phyloP scores from a whole-genome alignment of 306 rosid species.

The Casuarina equisetifolia region DNA sequence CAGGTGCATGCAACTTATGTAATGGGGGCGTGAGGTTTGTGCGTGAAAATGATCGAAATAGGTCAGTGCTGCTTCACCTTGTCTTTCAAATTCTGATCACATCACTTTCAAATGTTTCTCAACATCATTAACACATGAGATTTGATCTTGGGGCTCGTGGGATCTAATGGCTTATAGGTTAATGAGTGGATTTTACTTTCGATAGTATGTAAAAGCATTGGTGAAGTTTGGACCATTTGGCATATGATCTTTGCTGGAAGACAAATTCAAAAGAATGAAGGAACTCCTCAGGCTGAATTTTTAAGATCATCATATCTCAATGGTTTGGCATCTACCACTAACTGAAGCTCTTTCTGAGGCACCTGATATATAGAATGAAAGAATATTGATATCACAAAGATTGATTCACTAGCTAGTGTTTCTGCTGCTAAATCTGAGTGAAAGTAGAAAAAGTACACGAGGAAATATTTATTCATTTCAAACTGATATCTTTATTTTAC shows the following conservation, averaged over 20 bases:
- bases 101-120: background rate
- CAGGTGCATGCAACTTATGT: slow-evolving; percentile 91
- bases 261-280: background rate
- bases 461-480: no score
- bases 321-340: background rate
- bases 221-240: background rate
- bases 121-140: background rate
- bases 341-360: background rate
- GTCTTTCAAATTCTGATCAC: slow-evolving; percentile 3
- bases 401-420: slow-evolving; percentile 82
- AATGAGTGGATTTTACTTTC: background rate
- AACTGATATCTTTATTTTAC: no score
- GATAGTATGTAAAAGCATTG: background rate
- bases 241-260: background rate
- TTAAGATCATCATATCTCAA: background rate
- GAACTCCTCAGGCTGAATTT: background rate
- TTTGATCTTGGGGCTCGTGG: background rate
- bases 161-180: background rate
- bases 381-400: slow-evolving; percentile 81
- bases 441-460: slow-evolving; percentile 76
- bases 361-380: slow-evolving; percentile 62
- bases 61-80: slow-evolving; percentile 33
- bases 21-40: slow-evolving; percentile 93
- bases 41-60: slow-evolving; percentile 72
- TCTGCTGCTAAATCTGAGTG: slow-evolving; percentile 90